Evolutionary conservation across 805 yeast genomes (phyloP).

Genomic region (Vanderwaltozyma tropicalis): DNA sequence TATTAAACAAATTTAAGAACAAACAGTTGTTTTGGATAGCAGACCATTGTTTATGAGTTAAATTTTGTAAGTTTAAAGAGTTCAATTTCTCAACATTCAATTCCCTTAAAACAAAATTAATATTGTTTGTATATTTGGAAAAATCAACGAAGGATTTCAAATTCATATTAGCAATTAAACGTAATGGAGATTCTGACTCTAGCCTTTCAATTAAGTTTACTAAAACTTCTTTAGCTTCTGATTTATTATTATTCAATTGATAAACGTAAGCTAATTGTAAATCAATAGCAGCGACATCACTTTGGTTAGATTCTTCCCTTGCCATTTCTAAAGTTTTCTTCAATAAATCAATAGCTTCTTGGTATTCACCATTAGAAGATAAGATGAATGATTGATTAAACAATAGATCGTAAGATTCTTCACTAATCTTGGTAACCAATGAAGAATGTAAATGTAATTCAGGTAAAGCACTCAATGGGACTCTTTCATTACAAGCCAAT

Average conservation of each 20-base stretch:
- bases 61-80: slow-evolving; percentile 13
- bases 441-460: slow-evolving; percentile 4
- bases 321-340: slow-evolving; percentile 36
- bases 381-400: slow-evolving; percentile 56
- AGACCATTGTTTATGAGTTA: slow-evolving; percentile 22
- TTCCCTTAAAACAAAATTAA: slow-evolving; percentile 28
- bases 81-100: slow-evolving; percentile 20
- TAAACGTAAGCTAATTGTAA: slow-evolving; percentile 50
- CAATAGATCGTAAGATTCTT: slow-evolving; percentile 45
- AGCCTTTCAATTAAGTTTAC: slow-evolving; percentile 20
- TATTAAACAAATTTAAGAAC: slow-evolving; percentile 21
- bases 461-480: slow-evolving; percentile 44
- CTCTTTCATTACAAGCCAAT: slow-evolving; percentile 57
- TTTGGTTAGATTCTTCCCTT: slow-evolving; percentile 31
- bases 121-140: slow-evolving; percentile 24
- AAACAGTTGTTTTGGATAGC: slow-evolving; percentile 12
- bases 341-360: slow-evolving; percentile 34
- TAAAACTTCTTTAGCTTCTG: slow-evolving; percentile 32
- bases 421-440: slow-evolving; percentile 10
- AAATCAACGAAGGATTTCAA: slow-evolving; percentile 18
- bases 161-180: slow-evolving; percentile 27
- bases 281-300: slow-evolving; percentile 51
- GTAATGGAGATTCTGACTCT: slow-evolving; percentile 19
- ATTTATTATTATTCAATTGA: slow-evolving; percentile 32
- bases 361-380: slow-evolving; percentile 34